phyloP scores from a whole-genome alignment of 2,329 filamentous ascomycete species.

The Elsinoe ampelina region DNA sequence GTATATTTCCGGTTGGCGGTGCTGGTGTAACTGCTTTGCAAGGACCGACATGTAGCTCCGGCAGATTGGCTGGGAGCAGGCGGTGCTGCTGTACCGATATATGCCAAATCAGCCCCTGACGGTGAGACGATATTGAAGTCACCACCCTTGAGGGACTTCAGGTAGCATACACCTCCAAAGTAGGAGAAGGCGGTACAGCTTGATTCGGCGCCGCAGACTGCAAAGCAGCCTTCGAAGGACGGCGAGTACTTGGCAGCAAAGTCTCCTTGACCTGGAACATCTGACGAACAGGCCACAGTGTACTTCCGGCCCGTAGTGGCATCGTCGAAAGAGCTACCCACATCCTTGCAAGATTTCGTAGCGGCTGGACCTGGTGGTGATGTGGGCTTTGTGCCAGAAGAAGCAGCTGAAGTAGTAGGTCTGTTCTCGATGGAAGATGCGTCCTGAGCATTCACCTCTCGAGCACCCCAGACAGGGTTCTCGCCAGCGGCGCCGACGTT shows the following conservation, averaged over 20 bases:
- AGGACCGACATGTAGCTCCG: not conserved
- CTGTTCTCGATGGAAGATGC: not conserved
- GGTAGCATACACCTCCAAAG: constrained; percentile 12
- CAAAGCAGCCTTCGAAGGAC: constrained; percentile 10
- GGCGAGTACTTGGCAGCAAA: constrained; percentile 7
- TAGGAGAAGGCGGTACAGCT: constrained; percentile 10
- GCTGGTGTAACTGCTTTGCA: not conserved
- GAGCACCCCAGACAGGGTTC: constrained; percentile 14
- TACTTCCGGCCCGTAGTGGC: not conserved
- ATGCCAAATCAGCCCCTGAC: constrained; percentile 7
- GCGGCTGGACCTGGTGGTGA: not conserved
- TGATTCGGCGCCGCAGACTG: not conserved
- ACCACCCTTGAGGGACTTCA: not conserved
- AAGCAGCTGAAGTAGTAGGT: not conserved
- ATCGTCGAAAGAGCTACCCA: not conserved
- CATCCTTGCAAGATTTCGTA: not conserved
- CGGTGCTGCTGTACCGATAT: not conserved
- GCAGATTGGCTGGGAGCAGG: not conserved
- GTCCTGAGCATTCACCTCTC: not conserved
- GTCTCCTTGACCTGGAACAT: constrained; percentile 10
- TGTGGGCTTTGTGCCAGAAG: not conserved
- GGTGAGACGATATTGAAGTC: not conserved
- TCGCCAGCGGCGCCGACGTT: constrained; percentile 15
- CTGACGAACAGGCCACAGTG: constrained; percentile 4
- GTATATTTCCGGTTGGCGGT: not conserved